These are phyloP conservation scores for Trichosanthes truncata DNA, from an alignment of 306 rosid genomes.

Conservation along the genomic window DNA sequence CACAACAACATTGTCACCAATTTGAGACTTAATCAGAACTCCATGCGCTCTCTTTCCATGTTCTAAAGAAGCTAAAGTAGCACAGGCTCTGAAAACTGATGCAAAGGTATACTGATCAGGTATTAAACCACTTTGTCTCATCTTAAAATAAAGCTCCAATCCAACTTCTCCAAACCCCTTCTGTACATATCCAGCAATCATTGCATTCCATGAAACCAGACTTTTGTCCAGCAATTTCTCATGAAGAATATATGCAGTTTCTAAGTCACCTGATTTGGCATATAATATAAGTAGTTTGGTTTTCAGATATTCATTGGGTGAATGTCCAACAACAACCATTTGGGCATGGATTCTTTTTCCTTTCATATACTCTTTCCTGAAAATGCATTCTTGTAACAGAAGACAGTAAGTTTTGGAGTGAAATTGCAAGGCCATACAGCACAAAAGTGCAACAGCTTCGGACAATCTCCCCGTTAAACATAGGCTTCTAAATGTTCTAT, in stretches of 20 bases:
- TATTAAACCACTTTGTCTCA: conserved; percentile 55
- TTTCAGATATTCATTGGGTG: conserved; percentile 42
- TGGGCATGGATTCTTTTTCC: conserved; percentile 55
- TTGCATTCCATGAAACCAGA: conserved; percentile 60
- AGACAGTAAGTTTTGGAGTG: conserved; percentile 43
- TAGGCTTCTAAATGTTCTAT: conserved; percentile 35
- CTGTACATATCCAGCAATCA: conserved; percentile 52
- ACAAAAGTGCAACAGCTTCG: conserved; percentile 54
- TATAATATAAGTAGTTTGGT: conserved; percentile 50
- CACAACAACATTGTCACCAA: conserved; percentile 45
- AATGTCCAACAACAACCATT: conserved; percentile 48
- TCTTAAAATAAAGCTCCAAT: conserved; percentile 36
- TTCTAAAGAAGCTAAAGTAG: conserved; percentile 54
- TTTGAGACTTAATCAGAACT: conserved; percentile 50
- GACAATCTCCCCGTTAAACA: conserved; percentile 51
- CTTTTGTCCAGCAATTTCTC: conserved; percentile 32
- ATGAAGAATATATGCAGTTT: conserved; percentile 41
- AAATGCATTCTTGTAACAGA: conserved; percentile 72
- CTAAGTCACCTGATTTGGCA: conserved; percentile 50
- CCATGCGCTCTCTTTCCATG: conserved; percentile 59
- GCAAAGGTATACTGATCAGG: conserved; percentile 77
- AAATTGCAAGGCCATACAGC: conserved; percentile 22
- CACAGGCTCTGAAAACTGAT: conserved; percentile 66
- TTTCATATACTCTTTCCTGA: conserved; percentile 41
- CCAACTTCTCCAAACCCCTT: conserved; percentile 46